Evolutionary conservation across 1,139 yeast genomes (phyloP).

Genomic region (Saccharomyces pastorianus): DNA sequence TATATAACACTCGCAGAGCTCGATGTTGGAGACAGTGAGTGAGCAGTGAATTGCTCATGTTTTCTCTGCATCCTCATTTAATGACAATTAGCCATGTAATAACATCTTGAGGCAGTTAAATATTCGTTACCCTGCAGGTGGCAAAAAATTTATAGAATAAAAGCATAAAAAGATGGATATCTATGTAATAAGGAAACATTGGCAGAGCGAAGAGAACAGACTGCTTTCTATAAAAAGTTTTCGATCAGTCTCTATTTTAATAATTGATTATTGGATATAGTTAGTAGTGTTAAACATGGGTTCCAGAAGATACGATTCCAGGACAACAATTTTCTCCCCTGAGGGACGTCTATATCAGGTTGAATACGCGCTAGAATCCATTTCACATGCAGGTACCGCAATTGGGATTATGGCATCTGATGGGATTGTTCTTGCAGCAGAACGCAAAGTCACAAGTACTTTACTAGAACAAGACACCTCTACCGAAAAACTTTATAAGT

Average conservation of each 20-base stretch:
- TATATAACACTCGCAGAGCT: background rate
- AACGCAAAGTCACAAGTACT: constrained; percentile 86
- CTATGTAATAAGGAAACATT: background rate
- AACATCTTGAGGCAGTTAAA: background rate
- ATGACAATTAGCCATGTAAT: background rate
- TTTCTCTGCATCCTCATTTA: background rate
- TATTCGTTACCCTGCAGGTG: constrained; percentile 2
- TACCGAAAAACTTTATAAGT: constrained; percentile 82
- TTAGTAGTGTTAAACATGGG: constrained; percentile 34
- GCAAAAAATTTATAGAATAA: constrained; percentile 3
- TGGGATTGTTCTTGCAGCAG: constrained; percentile 95
- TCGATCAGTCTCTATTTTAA: background rate
- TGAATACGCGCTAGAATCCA: constrained; percentile 95
- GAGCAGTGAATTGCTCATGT: background rate
- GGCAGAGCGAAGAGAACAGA: background rate
- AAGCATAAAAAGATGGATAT: background rate
- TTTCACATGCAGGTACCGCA: constrained; percentile 96
- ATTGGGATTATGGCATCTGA: constrained; percentile 87
- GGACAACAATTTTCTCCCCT: constrained; percentile 97
- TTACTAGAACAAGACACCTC: constrained; percentile 88
- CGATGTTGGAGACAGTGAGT: background rate
- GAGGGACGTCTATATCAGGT: constrained; percentile 97
- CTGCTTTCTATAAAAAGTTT: background rate
- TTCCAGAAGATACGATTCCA: constrained; percentile 85
- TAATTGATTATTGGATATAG: background rate